Evolutionary conservation across 257 asterid genomes (phyloP).

Genomic region (Cordia subcordata): DNA sequence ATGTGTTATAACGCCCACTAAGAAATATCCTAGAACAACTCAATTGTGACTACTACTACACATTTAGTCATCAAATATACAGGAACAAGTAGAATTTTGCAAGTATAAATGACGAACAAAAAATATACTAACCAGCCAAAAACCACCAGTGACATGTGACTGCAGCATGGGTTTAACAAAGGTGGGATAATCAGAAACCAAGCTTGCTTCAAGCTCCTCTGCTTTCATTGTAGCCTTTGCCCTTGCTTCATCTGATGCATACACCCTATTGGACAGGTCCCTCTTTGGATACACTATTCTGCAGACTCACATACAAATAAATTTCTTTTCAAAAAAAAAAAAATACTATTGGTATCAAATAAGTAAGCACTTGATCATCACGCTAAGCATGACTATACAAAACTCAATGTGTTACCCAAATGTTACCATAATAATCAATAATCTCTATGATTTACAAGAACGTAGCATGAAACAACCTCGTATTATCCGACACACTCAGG

Average conservation of each 20-base stretch:
- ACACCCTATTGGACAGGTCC: slow-evolving; percentile 46
- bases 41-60: too few species aligned
- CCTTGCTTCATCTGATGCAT: slow-evolving; percentile 76
- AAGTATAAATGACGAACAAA: not conserved
- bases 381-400: not conserved
- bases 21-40: too few species aligned
- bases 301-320: slow-evolving; percentile 1
- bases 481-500: too few species aligned
- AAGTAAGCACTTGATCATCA: too few species aligned
- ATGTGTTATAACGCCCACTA: too few species aligned
- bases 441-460: too few species aligned
- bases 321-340: not conserved
- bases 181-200: slow-evolving; percentile 44
- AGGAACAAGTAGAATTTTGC: too few species aligned
- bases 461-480: too few species aligned
- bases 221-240: slow-evolving; percentile 55
- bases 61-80: too few species aligned
- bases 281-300: slow-evolving; percentile 45
- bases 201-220: slow-evolving; percentile 45
- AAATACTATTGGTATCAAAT: not conserved
- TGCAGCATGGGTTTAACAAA: slow-evolving; percentile 83
- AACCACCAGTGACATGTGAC: slow-evolving; percentile 94
- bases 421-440: too few species aligned
- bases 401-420: not conserved
- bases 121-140: slow-evolving; percentile 72